Base-by-base conservation (phyloP, 305 asterid species). In the Fraxinus albicans region DNA sequence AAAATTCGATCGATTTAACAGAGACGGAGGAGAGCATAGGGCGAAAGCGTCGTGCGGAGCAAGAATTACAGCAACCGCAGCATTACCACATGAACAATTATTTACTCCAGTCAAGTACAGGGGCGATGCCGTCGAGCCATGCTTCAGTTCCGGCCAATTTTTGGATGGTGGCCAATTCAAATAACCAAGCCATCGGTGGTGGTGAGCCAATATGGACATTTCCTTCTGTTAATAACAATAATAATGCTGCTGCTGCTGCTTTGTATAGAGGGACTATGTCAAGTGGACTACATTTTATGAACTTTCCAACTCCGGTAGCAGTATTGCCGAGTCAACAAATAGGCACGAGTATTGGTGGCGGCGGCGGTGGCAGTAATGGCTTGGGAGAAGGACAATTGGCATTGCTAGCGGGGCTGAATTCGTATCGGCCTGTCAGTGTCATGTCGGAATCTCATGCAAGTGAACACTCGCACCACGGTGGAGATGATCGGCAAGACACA, bases 101-200 rank as follows among this genome's bases (percentile, higher is more conserved):
- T 83, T 76, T 95, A 85, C 77, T 94, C 55, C 98, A 94, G 81
- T 90, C 97, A 0, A 92, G 89, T 82, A 81, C 96, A 21, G 92
- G 95, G 17, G 89, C 96, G 42, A 91, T 93, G 90, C 91, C 97
- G 77, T 80, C 96, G 25, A 88, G 87, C 80, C 97, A 95, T 77
- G 84, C 95, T 2, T 90, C 98, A 6, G 85, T 90, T 55, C 98
- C 98, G 87, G 95, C 98, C 0, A 95, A 95, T 77, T 93, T 94
- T 70, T 95, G 96, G 98, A 95, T 95, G 98, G 81, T 93, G 79
- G 94, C 98, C n/a, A 95, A 93, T 88, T 89, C 95, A 17, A 85
- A 85, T 35, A 93, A 86, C 53, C 98, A 91, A 79, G 93, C 90
- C 0, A 88, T 93, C 91, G 90, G 93, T 2, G 91, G 53, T 42